Evolutionary conservation across 2,329 filamentous ascomycete genomes (phyloP).

Genomic region (Hypoxylon sp.): DNA sequence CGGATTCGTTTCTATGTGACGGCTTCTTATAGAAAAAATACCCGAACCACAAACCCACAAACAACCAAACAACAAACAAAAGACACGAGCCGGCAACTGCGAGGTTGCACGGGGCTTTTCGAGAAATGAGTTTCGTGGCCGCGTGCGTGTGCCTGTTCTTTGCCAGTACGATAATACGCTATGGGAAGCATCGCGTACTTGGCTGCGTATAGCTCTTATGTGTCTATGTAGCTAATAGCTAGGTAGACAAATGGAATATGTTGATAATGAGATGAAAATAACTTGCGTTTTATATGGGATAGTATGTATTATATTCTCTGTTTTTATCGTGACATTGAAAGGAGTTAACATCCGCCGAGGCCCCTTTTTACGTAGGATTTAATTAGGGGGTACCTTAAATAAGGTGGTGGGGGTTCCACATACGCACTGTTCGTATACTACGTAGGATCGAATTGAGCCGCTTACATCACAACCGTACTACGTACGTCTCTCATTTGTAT

Average conservation of each 20-base stretch:
- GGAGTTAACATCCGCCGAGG: not conserved
- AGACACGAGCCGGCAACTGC: constrained; percentile 23
- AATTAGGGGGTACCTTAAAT: not conserved
- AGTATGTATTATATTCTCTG: not conserved
- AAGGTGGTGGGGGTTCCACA: not conserved
- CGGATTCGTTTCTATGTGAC: constrained; percentile 29
- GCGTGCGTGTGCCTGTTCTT: constrained; percentile 2
- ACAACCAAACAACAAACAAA: constrained; percentile 11
- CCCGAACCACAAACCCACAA: constrained; percentile 26
- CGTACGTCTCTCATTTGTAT: not conserved
- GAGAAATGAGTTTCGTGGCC: constrained; percentile 5
- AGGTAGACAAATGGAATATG: not conserved
- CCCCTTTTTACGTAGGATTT: not conserved
- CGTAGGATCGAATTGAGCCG: constrained; percentile 2
- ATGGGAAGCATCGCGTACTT: not conserved
- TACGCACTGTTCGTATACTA: too few species aligned
- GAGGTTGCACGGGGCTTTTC: constrained; percentile 19
- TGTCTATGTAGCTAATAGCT: not conserved
- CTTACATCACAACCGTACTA: not conserved
- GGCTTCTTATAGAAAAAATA: constrained; percentile 42
- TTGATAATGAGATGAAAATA: constrained; percentile 1
- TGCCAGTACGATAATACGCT: not conserved
- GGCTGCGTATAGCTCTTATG: not conserved
- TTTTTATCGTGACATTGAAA: not conserved
- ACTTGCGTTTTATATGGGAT: not conserved